These are phyloP conservation scores for Eucalyptus sp. DNA, from an alignment of 345 rosid species.

Conservation along the genomic window DNA sequence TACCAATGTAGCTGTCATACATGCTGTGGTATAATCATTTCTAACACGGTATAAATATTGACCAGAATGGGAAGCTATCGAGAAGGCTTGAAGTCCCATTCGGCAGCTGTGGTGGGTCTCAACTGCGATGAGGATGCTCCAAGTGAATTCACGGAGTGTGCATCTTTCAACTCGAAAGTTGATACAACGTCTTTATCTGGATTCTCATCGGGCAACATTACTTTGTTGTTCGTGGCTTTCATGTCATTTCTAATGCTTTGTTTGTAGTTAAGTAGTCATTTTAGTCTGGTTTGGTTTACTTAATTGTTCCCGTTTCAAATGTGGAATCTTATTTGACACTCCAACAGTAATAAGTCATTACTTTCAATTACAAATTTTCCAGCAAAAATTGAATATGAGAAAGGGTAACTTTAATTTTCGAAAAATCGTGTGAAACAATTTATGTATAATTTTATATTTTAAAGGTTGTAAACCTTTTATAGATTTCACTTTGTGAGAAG, in stretches of 20 bases:
- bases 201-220: background rate
- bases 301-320: too few species aligned
- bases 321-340: background rate
- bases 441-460: too few species aligned
- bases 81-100: background rate
- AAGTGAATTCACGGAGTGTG: background rate
- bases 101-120: background rate
- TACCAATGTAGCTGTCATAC: too few species aligned
- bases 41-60: too few species aligned
- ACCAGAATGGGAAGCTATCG: background rate
- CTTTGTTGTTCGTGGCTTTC: background rate
- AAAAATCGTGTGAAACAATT: too few species aligned
- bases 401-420: background rate
- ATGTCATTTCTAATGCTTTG: background rate
- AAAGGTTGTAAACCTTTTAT: too few species aligned
- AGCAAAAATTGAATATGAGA: background rate
- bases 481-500: too few species aligned
- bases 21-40: too few species aligned
- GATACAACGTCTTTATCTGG: background rate
- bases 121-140: background rate
- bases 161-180: background rate
- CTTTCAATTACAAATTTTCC: background rate
- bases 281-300: background rate
- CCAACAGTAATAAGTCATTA: background rate
- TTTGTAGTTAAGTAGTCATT: background rate